phyloP scores from a whole-genome alignment of 345 rosid genomes.

The Bruguiera sexangula region DNA sequence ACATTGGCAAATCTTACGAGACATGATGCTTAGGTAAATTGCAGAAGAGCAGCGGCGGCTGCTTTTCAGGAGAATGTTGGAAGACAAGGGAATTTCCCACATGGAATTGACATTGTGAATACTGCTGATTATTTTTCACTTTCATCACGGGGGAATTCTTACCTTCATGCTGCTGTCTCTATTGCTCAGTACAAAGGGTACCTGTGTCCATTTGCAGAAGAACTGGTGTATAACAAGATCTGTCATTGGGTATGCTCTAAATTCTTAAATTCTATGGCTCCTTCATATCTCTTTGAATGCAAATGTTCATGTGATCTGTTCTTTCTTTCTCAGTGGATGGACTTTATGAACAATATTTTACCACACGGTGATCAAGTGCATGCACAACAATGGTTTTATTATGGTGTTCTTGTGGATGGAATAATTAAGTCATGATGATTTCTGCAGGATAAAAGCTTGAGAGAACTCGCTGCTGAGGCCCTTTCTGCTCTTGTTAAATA shows the following conservation, averaged over 20 bases:
- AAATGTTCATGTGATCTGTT: not conserved
- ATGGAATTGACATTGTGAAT: constrained; percentile 97
- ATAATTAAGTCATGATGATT: constrained; percentile 3
- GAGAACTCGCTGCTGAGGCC: constrained; percentile 86
- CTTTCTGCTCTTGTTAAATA: constrained; percentile 87
- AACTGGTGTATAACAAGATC: constrained; percentile 71
- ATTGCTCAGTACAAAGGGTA: constrained; percentile 83
- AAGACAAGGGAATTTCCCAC: constrained; percentile 93
- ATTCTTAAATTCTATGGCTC: constrained; percentile 6
- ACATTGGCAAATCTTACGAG: constrained; percentile 15
- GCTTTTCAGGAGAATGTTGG: constrained; percentile 99
- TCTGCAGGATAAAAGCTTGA: constrained; percentile 78
- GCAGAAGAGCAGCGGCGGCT: constrained; percentile 98
- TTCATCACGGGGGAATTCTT: constrained; percentile 81
- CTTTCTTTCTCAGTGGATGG: too few relatives aligned
- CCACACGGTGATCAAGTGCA: too few relatives aligned
- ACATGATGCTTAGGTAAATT: constrained; percentile 65
- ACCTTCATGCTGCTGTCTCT: constrained; percentile 71
- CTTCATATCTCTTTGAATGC: not conserved
- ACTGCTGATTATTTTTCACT: constrained; percentile 96
- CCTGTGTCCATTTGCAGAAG: constrained; percentile 86
- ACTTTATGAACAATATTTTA: too few relatives aligned
- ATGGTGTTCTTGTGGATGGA: not conserved
- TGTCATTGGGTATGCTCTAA: constrained; percentile 86
- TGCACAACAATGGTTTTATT: constrained; percentile 1